phyloP scores from a whole-genome alignment of 2,329 filamentous ascomycete genomes.

The Aureobasidium melanogenum region DNA sequence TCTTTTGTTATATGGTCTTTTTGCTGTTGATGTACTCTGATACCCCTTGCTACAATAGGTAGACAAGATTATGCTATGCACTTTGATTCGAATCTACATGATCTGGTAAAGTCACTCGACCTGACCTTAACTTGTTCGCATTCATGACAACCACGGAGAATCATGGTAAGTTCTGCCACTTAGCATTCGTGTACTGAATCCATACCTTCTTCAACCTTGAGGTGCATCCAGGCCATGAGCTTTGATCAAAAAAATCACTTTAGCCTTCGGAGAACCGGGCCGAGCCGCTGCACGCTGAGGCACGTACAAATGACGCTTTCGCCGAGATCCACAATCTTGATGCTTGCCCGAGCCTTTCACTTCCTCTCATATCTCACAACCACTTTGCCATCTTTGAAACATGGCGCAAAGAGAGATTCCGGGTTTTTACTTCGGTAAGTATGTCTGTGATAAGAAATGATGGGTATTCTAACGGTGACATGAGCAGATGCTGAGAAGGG shows the following conservation, averaged over 20 bases:
- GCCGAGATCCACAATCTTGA: not conserved
- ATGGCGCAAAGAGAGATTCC: conserved; percentile 21
- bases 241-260: not conserved
- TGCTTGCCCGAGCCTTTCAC: not conserved
- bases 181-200: no score
- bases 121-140: not conserved
- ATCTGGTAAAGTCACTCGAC: not conserved
- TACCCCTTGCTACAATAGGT: not conserved
- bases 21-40: not conserved
- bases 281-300: not conserved
- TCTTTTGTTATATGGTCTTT: conserved; percentile 5
- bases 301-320: not conserved
- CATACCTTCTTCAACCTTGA: no score
- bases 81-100: not conserved
- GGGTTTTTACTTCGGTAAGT: conserved; percentile 38
- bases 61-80: not conserved
- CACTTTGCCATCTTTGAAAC: not conserved
- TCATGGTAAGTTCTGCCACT: no score
- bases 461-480: not conserved
- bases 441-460: not conserved
- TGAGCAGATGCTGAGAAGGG: conserved; percentile 34
- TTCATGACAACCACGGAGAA: no score
- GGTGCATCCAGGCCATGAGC: not conserved
- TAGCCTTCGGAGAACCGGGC: not conserved
- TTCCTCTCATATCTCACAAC: not conserved